Percentiles rank a stretch among this genome's conserved stretches.
phyloP scores from a whole-genome alignment of 192 early-diverging fungal species.

The Backusella liffmaniae region DNA sequence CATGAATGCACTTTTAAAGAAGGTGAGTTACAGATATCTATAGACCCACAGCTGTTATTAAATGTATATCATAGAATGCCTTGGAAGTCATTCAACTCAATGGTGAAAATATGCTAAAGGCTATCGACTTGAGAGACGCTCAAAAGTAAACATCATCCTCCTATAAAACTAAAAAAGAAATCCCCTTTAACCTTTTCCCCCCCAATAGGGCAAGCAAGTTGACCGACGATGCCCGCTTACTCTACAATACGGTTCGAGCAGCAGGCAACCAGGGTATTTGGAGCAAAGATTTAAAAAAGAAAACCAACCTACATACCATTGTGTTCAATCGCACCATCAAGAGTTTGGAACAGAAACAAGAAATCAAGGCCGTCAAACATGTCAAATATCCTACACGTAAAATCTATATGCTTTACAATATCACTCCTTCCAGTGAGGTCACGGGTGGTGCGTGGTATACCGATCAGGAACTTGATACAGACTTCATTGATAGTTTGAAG shows the following conservation, averaged over 20 bases:
- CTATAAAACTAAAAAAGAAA: too few relatives aligned
- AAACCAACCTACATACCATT: slow-evolving; percentile 73
- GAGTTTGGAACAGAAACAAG: slow-evolving; percentile 70
- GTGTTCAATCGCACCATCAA: slow-evolving; percentile 79
- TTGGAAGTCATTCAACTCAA: slow-evolving; percentile 25
- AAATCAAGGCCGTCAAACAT: slow-evolving; percentile 87
- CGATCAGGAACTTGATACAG: slow-evolving; percentile 86
- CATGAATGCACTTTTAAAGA: slow-evolving; percentile 30
- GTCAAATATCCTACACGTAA: slow-evolving; percentile 91
- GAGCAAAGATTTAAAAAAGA: slow-evolving; percentile 77
- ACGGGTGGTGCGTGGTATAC: slow-evolving; percentile 95
- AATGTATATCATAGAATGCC: slow-evolving; percentile 14
- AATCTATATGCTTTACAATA: slow-evolving; percentile 84
- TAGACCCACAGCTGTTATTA: too few relatives aligned
- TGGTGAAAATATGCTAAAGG: slow-evolving; percentile 25
- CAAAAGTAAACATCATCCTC: slow-evolving; percentile 17
- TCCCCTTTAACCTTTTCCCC: too few relatives aligned
- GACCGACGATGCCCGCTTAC: slow-evolving; percentile 68
- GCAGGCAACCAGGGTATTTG: slow-evolving; percentile 81
- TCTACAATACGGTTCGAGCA: slow-evolving; percentile 82
- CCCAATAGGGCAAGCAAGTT: slow-evolving; percentile 41
- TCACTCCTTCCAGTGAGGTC: slow-evolving; percentile 81
- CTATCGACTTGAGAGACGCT: slow-evolving; percentile 26
- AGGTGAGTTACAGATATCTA: background rate
- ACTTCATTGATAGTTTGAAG: slow-evolving; percentile 84